Base-by-base conservation (phyloP, 164 flowering plant genomes). In the Hamamelis virginiana region DNA sequence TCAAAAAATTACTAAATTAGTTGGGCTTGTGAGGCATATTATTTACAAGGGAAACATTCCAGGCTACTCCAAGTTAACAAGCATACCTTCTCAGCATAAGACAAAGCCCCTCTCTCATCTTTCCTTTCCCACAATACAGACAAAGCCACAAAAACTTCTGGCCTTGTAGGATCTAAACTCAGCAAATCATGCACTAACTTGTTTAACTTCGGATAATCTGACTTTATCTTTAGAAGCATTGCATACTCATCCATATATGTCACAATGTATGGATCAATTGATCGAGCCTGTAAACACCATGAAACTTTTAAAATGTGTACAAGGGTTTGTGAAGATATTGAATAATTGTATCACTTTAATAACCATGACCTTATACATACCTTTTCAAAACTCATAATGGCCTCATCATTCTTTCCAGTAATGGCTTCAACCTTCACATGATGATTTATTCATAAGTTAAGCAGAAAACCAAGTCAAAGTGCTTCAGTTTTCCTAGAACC, bases 201-300 rank as follows among this genome's bases (percentile, higher is more conserved):
- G 84, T 84, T 91, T 59, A 95, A 81, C 86, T 89, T 95, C 44
- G 82, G 67, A 69, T 76, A 62, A 76, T 95, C 97, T 66, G 92
- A 84, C 80, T 91, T 91, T 55, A 71, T 68, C 86, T 89, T 89
- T 67, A 95, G 80, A 79, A 95, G 98, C 92, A 95, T 88, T 19
- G 99, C 99, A 86, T 91, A 95, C 82, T 95, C 99, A 80, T 95
- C 99, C 99, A 95, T 95, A 74, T 87, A 92, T 14, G 97, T 89
- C 52, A 90, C 64, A 41, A 87, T 60, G 68, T 81, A 87, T 45
- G 98, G 99, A 83, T 95, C 99, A 76, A 86, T 67, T 26, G 87
- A 81, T 61, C 97, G 91, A 72, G 83, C 99, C 99, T 95, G 89
- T 50, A 64, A 76, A 73, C 65, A 74, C 58, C 33, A 48, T 33